A percentile compares a stretch with the other conserved stretches of the same genome.
These are phyloP conservation scores for Coemansia sp. DNA, from an alignment of 192 early-diverging fungal genomes.

Conservation along the genomic window DNA sequence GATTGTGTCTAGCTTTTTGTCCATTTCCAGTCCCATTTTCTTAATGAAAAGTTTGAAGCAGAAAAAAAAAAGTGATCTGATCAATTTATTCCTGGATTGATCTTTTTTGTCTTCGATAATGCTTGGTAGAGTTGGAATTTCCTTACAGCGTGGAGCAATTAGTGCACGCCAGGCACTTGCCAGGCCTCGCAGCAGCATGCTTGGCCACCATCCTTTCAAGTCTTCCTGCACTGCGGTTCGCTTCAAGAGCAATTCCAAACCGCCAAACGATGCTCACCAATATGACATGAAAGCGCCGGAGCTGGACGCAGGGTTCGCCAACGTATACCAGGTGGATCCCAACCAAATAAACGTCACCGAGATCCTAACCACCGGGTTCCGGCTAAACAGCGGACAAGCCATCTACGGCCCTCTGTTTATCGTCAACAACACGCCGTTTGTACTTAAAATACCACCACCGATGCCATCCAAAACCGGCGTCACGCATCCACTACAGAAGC, in stretches of 20 bases:
- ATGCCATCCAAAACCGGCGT: slow-evolving; percentile 13
- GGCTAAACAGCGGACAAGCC: slow-evolving; percentile 26
- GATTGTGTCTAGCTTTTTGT: slow-evolving; percentile 22
- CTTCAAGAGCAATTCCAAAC: too few relatives aligned
- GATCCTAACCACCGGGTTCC: slow-evolving; percentile 40
- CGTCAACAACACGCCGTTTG: slow-evolving; percentile 50
- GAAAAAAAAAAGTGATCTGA: not conserved
- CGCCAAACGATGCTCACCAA: slow-evolving; percentile 2
- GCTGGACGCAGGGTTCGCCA: slow-evolving; percentile 46
- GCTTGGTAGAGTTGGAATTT: too few relatives aligned
- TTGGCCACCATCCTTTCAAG: too few relatives aligned
- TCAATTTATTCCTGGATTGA: not conserved
- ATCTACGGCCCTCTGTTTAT: slow-evolving; percentile 40
- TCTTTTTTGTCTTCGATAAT: too few relatives aligned
- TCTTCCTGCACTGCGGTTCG: too few relatives aligned
- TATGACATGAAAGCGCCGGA: slow-evolving; percentile 54
- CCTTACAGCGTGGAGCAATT: too few relatives aligned
- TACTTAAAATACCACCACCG: slow-evolving; percentile 45
- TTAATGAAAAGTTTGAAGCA: not conserved
- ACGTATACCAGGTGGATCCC: slow-evolving; percentile 37
- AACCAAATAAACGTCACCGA: slow-evolving; percentile 28
- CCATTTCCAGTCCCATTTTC: slow-evolving; percentile 1
- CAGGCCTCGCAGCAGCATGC: too few relatives aligned
- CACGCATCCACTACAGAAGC: slow-evolving; percentile 23
- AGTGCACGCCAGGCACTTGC: too few relatives aligned